These are phyloP conservation scores for Mycena haematopus DNA, from an alignment of 768 basidiomycete species.

Conservation along the genomic window DNA sequence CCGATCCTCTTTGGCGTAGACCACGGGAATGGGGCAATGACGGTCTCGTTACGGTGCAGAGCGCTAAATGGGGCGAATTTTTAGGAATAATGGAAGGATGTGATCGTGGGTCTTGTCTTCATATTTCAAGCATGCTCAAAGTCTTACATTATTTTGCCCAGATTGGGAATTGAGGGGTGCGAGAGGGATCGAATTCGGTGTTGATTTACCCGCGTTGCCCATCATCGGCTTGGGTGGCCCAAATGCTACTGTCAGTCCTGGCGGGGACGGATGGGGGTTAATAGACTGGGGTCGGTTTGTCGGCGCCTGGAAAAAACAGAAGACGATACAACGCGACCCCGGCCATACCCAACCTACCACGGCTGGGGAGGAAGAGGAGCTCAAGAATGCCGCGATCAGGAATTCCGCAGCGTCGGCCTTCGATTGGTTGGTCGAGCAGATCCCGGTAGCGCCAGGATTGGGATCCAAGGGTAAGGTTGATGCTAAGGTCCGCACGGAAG, in stretches of 20 bases:
- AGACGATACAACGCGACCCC: conserved; percentile 46
- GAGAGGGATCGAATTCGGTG: conserved; percentile 72
- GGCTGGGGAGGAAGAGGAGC: background rate
- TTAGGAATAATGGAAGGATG: conserved; percentile 87
- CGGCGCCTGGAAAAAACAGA: conserved; percentile 64
- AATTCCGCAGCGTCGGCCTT: conserved; percentile 76
- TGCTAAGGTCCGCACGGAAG: conserved; percentile 29
- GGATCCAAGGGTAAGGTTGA: conserved; percentile 21
- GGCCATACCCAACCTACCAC: conserved; percentile 20
- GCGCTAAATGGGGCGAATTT: conserved; percentile 96
- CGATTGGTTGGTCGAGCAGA: conserved; percentile 81
- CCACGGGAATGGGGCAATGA: conserved; percentile 84
- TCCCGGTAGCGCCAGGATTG: conserved; percentile 47
- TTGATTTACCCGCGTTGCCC: conserved; percentile 61
- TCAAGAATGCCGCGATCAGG: conserved; percentile 45
- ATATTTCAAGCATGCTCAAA: background rate
- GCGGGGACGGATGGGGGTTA: conserved; percentile 52
- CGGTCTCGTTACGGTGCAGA: conserved; percentile 89
- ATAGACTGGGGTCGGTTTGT: conserved; percentile 71
- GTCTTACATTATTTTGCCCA: conserved; percentile 28
- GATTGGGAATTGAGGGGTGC: conserved; percentile 96
- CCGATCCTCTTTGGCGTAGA: conserved; percentile 51
- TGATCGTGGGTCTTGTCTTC: conserved; percentile 61
- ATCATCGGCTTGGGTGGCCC: conserved; percentile 46
- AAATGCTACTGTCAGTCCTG: conserved; percentile 3